A percentile compares a stretch with the other conserved stretches of the same genome.
phyloP scores from a whole-genome alignment of 148 eudicot species.

The Persicaria maculosa region DNA sequence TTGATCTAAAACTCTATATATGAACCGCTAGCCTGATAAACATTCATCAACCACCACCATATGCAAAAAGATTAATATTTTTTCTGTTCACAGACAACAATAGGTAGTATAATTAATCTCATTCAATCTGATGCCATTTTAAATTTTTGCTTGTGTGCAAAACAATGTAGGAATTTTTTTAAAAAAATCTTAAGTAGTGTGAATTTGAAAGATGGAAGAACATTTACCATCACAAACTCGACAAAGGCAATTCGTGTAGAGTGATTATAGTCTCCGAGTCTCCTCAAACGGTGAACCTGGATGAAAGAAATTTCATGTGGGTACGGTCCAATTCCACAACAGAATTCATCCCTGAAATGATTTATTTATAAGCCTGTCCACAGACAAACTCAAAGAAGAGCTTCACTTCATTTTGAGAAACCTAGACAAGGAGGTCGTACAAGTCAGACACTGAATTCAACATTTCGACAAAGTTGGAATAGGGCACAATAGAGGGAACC shows the following conservation, averaged over 20 bases:
- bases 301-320: neutral
- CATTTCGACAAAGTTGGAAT: no score
- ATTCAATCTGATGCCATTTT: neutral
- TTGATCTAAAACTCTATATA: no score
- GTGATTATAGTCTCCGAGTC: constrained; percentile 14
- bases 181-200: neutral
- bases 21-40: neutral
- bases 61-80: neutral
- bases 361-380: constrained; percentile 52
- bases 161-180: neutral
- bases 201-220: neutral
- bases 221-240: constrained; percentile 12
- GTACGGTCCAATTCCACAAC: neutral
- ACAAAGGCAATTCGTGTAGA: constrained; percentile 15
- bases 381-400: constrained; percentile 73
- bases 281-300: constrained; percentile 15
- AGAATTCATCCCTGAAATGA: neutral
- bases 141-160: neutral
- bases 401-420: no score
- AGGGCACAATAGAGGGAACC: no score
- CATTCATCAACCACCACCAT: neutral
- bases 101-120: neutral
- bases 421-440: no score
- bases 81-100: neutral
- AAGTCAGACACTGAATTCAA: no score